phyloP scores from a whole-genome alignment of 371 early-diverging fungal species.

The Mucor mucedo region DNA sequence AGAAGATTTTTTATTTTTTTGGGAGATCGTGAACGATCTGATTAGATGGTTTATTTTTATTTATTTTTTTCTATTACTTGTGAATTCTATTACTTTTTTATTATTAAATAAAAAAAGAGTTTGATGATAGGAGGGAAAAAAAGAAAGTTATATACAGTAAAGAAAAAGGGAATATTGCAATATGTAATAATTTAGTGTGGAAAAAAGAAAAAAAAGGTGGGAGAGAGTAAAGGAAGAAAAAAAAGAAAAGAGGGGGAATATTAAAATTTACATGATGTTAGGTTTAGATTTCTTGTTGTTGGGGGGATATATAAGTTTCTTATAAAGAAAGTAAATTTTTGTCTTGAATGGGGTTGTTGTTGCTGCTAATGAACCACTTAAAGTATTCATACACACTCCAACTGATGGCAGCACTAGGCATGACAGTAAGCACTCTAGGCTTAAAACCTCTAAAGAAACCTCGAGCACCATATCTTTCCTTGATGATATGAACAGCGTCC shows the following conservation, averaged over 20 bases:
- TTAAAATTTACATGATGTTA: not conserved
- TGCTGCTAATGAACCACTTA: conserved; percentile 65
- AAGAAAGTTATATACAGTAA: not conserved
- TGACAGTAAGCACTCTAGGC: conserved; percentile 81
- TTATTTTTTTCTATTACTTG: not conserved
- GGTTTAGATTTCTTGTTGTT: not conserved
- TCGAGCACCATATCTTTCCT: conserved; percentile 65
- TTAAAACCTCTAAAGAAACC: conserved; percentile 82
- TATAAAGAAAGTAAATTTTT: conserved; percentile 12
- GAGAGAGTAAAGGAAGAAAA: not conserved
- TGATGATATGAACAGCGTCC: conserved; percentile 75
- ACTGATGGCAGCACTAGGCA: conserved; percentile 92
- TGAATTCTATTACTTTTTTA: too few relatives aligned
- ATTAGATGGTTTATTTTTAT: not conserved
- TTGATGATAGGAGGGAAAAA: too few relatives aligned
- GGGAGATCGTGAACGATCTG: not conserved
- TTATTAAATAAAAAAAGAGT: not conserved
- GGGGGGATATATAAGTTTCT: not conserved
- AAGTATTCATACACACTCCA: conserved; percentile 92
- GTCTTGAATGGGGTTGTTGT: not conserved
- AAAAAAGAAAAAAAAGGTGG: not conserved
- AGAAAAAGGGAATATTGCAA: conserved; percentile 3
- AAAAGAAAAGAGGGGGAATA: not conserved
- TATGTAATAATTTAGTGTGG: conserved; percentile 3
- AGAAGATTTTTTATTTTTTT: not conserved